Evolutionary conservation across 1,139 yeast genomes (phyloP), one percentile per base, ranked within the genome.

Genomic region (Magnusiomyces ingens): DNA sequence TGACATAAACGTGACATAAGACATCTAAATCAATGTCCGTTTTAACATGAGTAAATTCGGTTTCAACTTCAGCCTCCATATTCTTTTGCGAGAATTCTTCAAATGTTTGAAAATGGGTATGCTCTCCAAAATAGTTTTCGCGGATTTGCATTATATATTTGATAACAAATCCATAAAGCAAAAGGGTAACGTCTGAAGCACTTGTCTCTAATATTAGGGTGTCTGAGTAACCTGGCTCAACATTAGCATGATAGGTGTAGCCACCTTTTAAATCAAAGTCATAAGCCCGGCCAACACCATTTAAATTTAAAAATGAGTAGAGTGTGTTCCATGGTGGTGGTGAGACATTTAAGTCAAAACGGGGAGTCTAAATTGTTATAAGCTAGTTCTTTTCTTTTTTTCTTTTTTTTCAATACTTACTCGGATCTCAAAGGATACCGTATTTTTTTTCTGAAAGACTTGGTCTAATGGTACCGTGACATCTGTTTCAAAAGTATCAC

Each of bases 251-350:
- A 62, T 80, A 82, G 0, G 85, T 78, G 65, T 89, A 87, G 0
- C 82, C 75, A 0, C 96, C 96, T 1, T 70, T 71, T 21, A 89
- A 68, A 1, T 67, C 69, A 60, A 90, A 85, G 53, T 82, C 77
- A 45, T 78, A 73, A 0, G 89, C 81, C 54, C 81, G 73, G 0
- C 96, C 98, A 32, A 84, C 71, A 45, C 79, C 80, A 18, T 80
- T 77, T 29, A 76, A 74, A 50, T 76, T 77, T 71, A 85, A 68
- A 60, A 91, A 93, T 49, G 86, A 84, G 59, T 82, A 78, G 17
- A 82, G 72, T 0, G 98, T 90, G 64, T 89, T 95, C 96, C 98
- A 93, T 0, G 93, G 85, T 0, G 98, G 98, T 0, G 94, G 80
- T 56, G 83, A 85, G 4, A 91, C 68, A 0, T 79, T 72, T 49